Conservation (phyloP, 768 basidiomycete genomes). For the Rubroboletus satanas region DNA sequence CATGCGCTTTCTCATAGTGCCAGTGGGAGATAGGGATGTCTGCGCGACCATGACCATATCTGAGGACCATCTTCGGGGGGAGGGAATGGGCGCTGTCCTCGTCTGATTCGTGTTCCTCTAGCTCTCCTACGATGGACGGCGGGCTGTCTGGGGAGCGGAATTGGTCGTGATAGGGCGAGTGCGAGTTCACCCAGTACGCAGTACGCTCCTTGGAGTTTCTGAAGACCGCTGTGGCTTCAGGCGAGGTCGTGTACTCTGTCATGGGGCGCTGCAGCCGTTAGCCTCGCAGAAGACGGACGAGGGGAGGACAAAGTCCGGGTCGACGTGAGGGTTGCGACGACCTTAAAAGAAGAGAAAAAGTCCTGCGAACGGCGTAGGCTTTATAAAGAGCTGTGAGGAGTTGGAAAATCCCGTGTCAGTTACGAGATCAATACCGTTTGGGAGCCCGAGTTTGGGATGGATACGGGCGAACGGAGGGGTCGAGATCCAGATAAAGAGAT, state of each 20-base stretch:
- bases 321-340: background rate
- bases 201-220: constrained; percentile 60
- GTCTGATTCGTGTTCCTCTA: constrained; percentile 40
- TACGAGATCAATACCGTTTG: constrained; percentile 19
- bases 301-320: background rate
- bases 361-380: constrained; percentile 7
- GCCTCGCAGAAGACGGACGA: background rate
- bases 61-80: constrained; percentile 71
- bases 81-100: constrained; percentile 41
- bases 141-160: constrained; percentile 59
- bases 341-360: constrained; percentile 4
- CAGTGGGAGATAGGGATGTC: constrained; percentile 60
- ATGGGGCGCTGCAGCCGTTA: constrained; percentile 31
- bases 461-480: background rate
- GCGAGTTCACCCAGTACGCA: constrained; percentile 57
- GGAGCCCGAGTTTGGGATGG: background rate
- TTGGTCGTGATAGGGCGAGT: constrained; percentile 31
- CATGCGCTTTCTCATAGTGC: constrained; percentile 28
- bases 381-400: constrained; percentile 24
- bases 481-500: constrained; percentile 25
- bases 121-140: constrained; percentile 42
- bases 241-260: constrained; percentile 62
- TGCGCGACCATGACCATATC: constrained; percentile 59
- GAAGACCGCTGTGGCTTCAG: constrained; percentile 56
- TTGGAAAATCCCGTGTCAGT: constrained; percentile 26